Conservation (phyloP, 768 basidiomycete genomes). For the Chiua virens region DNA sequence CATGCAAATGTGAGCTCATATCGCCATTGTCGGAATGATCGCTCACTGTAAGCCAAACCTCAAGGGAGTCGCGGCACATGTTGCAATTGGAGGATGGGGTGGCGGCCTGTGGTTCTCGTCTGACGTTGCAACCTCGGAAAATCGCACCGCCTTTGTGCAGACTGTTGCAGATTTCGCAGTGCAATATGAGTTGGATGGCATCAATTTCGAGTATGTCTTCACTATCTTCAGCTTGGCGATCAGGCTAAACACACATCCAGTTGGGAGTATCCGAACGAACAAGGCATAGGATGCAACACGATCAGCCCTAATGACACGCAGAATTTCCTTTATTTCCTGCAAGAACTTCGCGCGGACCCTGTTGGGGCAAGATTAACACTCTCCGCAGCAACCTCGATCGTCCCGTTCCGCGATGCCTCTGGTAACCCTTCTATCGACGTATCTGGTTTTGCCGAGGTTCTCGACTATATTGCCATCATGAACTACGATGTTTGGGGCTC, state of each 20-base stretch:
- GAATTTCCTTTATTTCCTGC: conserved; percentile 76
- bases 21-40: background rate
- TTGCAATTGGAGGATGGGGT: conserved; percentile 71
- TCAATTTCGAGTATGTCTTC: conserved; percentile 32
- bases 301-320: conserved; percentile 55
- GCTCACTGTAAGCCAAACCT: background rate
- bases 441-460: conserved; percentile 61
- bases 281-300: conserved; percentile 68
- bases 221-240: background rate
- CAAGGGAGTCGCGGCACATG: conserved; percentile 52
- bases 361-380: conserved; percentile 48
- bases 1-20: conserved; percentile 29
- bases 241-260: conserved; percentile 38
- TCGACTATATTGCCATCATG: conserved; percentile 66
- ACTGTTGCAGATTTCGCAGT: conserved; percentile 47
- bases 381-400: conserved; percentile 65
- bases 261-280: conserved; percentile 78
- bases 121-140: conserved; percentile 49
- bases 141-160: conserved; percentile 60
- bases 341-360: conserved; percentile 48
- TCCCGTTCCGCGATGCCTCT: conserved; percentile 59
- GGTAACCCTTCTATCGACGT: conserved; percentile 67
- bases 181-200: conserved; percentile 53
- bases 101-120: conserved; percentile 62
- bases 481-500: conserved; percentile 61